A percentile compares a stretch with the other conserved stretches of the same genome.
Conservation (phyloP, 2,329 filamentous ascomycete genomes). For the Polychaeton citri region DNA sequence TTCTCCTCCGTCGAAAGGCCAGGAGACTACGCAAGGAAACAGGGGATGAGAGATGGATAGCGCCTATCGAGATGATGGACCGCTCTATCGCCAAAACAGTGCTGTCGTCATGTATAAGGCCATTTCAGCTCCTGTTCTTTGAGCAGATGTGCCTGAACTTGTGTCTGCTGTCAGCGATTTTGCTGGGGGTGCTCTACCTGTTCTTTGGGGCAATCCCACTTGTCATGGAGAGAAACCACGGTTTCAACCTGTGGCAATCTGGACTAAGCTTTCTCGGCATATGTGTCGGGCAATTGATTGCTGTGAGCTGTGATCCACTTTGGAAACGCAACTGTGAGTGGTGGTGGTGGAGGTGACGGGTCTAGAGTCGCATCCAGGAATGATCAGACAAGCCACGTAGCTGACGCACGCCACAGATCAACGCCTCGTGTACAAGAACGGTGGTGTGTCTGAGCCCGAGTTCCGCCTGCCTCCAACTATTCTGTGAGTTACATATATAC, state of each 20-base stretch:
- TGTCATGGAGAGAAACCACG: conserved; percentile 61
- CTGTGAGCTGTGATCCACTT: conserved; percentile 49
- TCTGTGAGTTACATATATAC: conserved; percentile 12
- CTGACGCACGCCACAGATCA: conserved; percentile 22
- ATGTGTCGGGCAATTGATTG: conserved; percentile 53
- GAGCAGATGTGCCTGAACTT: conserved; percentile 70
- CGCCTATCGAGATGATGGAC: conserved; percentile 60
- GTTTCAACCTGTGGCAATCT: conserved; percentile 64
- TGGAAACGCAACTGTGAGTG: conserved; percentile 44
- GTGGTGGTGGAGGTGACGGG: no score
- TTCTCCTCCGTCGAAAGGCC: conserved; percentile 63
- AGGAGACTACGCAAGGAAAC: conserved; percentile 56
- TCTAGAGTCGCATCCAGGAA: no score
- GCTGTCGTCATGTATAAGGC: conserved; percentile 43
- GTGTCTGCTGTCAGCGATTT: conserved; percentile 67
- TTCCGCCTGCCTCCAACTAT: conserved; percentile 61
- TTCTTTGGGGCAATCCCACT: conserved; percentile 83
- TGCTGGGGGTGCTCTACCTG: conserved; percentile 79
- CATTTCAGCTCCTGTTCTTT: conserved; percentile 64
- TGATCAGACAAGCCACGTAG: background rate
- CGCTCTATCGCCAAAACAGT: conserved; percentile 49
- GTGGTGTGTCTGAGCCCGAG: conserved; percentile 63
- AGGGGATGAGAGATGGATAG: conserved; percentile 61
- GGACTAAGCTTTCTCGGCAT: conserved; percentile 69
- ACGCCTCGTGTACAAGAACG: conserved; percentile 42